These are phyloP conservation scores for Penicillium soppii DNA, from an alignment of 495 filamentous ascomycete genomes.

Conservation along the genomic window DNA sequence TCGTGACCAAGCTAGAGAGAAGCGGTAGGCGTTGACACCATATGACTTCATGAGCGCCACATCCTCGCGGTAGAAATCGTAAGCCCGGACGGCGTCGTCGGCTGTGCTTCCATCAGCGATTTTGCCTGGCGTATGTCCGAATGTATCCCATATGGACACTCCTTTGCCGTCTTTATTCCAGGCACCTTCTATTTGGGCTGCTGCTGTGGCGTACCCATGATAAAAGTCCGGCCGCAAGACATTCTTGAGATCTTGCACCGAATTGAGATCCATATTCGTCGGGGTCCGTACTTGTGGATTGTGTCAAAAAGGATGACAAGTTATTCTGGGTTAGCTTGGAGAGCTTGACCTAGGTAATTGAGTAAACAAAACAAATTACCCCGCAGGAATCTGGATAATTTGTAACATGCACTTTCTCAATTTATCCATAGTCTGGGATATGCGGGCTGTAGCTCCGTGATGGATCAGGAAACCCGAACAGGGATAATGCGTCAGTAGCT, in stretches of 20 bases:
- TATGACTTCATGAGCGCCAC: slow-evolving; percentile 67
- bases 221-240: slow-evolving; percentile 33
- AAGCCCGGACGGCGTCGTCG: slow-evolving; percentile 66
- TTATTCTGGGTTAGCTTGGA: not conserved
- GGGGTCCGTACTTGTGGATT: not conserved
- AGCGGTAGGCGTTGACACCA: slow-evolving; percentile 65
- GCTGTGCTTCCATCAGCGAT: slow-evolving; percentile 66
- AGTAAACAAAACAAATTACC: not conserved
- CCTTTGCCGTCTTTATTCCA: slow-evolving; percentile 64
- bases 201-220: slow-evolving; percentile 39
- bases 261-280: slow-evolving; percentile 25
- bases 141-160: slow-evolving; percentile 71
- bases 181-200: slow-evolving; percentile 66
- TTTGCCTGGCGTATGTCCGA: slow-evolving; percentile 65
- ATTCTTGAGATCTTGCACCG: slow-evolving; percentile 32
- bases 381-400: slow-evolving; percentile 5
- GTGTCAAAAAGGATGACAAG: not conserved
- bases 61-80: slow-evolving; percentile 67
- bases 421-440: slow-evolving; percentile 9
- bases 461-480: slow-evolving; percentile 6
- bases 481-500: no score
- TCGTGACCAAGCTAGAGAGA: slow-evolving; percentile 70
- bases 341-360: not conserved
- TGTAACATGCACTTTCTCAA: no score
- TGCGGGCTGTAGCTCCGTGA: slow-evolving; percentile 15